A percentile compares a stretch with the other conserved stretches of the same genome.
phyloP scores from a whole-genome alignment of 805 yeast species.

The Candida saitoana region DNA sequence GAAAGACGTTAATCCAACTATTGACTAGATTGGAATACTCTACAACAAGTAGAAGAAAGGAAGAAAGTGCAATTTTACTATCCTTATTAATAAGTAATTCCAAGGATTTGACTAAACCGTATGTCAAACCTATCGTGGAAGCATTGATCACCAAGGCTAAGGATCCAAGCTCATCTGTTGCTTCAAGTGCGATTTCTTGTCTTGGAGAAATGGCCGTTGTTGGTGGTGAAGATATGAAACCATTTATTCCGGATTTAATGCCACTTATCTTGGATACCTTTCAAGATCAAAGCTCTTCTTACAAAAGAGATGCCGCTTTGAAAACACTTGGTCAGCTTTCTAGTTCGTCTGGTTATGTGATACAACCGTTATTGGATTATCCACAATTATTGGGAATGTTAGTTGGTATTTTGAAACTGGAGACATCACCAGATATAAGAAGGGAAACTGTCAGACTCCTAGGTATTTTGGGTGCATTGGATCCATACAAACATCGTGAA shows the following conservation, averaged over 20 bases:
- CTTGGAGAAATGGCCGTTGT: conserved; percentile 86
- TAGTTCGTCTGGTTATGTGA: conserved; percentile 89
- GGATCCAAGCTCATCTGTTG: conserved; percentile 73
- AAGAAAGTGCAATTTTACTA: conserved; percentile 77
- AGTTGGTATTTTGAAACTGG: conserved; percentile 77
- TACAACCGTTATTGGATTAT: conserved; percentile 86
- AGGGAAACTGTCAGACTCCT: conserved; percentile 84
- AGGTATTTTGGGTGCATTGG: conserved; percentile 94
- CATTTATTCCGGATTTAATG: conserved; percentile 73
- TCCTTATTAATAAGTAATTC: conserved; percentile 74
- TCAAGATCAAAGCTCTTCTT: conserved; percentile 87
- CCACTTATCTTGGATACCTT: conserved; percentile 82
- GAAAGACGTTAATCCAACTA: conserved; percentile 81
- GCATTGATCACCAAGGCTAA: conserved; percentile 73
- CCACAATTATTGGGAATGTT: conserved; percentile 84
- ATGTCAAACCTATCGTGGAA: conserved; percentile 85
- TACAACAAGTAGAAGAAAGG: conserved; percentile 67
- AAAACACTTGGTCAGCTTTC: conserved; percentile 85
- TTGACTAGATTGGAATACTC: conserved; percentile 83
- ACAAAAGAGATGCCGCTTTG: conserved; percentile 85
- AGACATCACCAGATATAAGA: conserved; percentile 66
- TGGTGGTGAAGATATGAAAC: conserved; percentile 79
- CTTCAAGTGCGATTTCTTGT: conserved; percentile 79
- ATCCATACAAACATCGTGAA: conserved; percentile 92
- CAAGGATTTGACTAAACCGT: conserved; percentile 80